phyloP scores from a whole-genome alignment of 2,329 filamentous ascomycete species.

The Phoma sp. region DNA sequence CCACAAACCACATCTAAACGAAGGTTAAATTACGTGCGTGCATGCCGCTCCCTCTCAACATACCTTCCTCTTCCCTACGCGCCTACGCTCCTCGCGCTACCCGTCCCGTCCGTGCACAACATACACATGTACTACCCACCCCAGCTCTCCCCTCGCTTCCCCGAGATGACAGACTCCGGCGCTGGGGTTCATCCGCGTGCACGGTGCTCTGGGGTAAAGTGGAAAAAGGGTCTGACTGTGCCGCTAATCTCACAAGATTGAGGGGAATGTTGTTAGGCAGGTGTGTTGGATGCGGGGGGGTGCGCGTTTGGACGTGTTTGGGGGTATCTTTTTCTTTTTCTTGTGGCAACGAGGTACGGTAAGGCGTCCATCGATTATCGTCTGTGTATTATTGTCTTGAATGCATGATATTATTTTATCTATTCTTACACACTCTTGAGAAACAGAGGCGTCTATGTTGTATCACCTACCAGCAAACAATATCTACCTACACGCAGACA shows the following conservation, averaged over 20 bases:
- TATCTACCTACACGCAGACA: conserved; percentile 55
- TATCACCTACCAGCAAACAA: not conserved
- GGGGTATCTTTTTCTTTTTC: conserved; percentile 1
- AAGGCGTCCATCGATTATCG: conserved; percentile 8
- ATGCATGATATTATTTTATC: too few species aligned
- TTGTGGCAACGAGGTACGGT: not conserved
- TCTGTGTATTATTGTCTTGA: not conserved
- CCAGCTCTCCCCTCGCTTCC: not conserved
- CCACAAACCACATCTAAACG: too few species aligned
- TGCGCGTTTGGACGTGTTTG: not conserved
- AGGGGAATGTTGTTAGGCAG: not conserved
- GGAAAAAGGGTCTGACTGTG: conserved; percentile 10
- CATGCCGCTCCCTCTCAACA: too few species aligned
- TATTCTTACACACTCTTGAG: not conserved
- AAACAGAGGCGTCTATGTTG: conserved; percentile 1
- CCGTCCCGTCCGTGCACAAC: too few species aligned
- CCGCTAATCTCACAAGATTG: conserved; percentile 12
- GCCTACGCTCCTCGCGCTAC: too few species aligned
- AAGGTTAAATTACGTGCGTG: too few species aligned
- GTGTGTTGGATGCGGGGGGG: conserved; percentile 8
- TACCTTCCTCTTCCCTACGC: too few species aligned
- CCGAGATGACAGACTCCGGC: conserved; percentile 9
- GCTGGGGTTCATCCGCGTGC: conserved; percentile 5
- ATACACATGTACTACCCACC: too few species aligned
- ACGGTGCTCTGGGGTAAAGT: conserved; percentile 10